Evolutionary conservation across 192 early-diverging fungal genomes (phyloP).

Genomic region (Backusella australiensis): DNA sequence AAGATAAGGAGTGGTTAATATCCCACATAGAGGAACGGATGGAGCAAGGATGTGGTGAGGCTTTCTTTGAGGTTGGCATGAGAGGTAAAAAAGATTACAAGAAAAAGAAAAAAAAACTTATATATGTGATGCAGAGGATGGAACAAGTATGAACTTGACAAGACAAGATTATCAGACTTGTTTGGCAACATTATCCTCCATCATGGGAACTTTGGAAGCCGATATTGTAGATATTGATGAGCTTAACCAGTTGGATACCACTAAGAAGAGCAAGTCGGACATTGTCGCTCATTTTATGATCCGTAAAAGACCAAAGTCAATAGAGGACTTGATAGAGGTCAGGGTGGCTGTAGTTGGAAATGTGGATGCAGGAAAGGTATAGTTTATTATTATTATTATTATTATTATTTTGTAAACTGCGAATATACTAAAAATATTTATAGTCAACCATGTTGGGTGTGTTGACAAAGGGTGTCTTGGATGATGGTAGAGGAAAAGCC

Average conservation of each 20-base stretch:
- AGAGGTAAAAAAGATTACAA: constrained; percentile 45
- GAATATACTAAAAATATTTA: background rate
- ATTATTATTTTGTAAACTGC: background rate
- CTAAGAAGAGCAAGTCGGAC: constrained; percentile 14
- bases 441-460: constrained; percentile 86
- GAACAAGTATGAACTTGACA: constrained; percentile 63
- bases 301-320: constrained; percentile 59
- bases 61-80: constrained; percentile 72
- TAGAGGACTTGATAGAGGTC: constrained; percentile 81
- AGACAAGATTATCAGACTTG: constrained; percentile 46
- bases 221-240: constrained; percentile 50
- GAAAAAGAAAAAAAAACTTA: background rate
- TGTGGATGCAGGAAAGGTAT: constrained; percentile 78
- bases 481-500: constrained; percentile 90
- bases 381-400: too few relatives aligned
- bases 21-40: constrained; percentile 46
- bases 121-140: constrained; percentile 54
- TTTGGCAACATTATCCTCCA: constrained; percentile 38
- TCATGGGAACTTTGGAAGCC: constrained; percentile 40
- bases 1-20: constrained; percentile 45
- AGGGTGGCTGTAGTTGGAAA: constrained; percentile 90
- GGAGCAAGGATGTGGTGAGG: constrained; percentile 67
- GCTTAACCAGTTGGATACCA: constrained; percentile 17
- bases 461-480: constrained; percentile 84
- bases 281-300: constrained; percentile 63